Base-by-base conservation (phyloP, 2,329 filamentous ascomycete species). In the Escovopsis sp. region DNA sequence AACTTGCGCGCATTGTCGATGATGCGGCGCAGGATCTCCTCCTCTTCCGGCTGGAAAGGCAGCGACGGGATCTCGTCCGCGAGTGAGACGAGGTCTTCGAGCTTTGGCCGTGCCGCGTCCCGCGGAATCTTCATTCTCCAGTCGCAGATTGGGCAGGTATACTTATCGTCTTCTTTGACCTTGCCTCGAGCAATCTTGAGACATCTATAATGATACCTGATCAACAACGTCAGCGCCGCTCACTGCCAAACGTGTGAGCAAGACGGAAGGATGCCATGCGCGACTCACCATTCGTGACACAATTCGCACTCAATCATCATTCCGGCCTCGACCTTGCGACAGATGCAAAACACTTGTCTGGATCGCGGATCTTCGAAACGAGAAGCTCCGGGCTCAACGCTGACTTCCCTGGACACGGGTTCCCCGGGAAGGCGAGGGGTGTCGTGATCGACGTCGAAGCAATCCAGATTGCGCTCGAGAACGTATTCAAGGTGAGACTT, bases 281-380 rank as follows among this genome's bases (percentile, higher is more conserved):
- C 11, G 8, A 67, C 79, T 67, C 60, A 88, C 91, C 91, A 98
- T 66, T 98, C 91, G 55, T 95, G 89, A 61, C 91, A 98, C 33
- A 95, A 71, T 58, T 96, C 91, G 58, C 91, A 98, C 62, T 98
- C 91, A 53, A 98, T 96, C 91, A 98, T 98, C 82, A 96, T 93
- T 40, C 91, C 91, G 32, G 89, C 87, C 61, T 98, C 91, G 7
- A 86, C 76, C 48, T 81, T 85, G 45, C 91, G 79, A 63, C 91
- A 98, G 50, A 98, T 94, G 61, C 91, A 98, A 59, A 96, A 98
- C 0, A 96, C 89, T 57, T 96, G 88, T 31, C 75, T 63, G 43
- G 71, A 71, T 29, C 65, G 78, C 56, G 68, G 73, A 52, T 82
- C 72, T 52, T 81, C 69, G 71, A 65, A 80, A 50, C 63, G 72